Evolutionary conservation across 2,329 filamentous ascomycete species (phyloP), one percentile per base, ranked within the genome.

Genomic region (Fusarium sp.): DNA sequence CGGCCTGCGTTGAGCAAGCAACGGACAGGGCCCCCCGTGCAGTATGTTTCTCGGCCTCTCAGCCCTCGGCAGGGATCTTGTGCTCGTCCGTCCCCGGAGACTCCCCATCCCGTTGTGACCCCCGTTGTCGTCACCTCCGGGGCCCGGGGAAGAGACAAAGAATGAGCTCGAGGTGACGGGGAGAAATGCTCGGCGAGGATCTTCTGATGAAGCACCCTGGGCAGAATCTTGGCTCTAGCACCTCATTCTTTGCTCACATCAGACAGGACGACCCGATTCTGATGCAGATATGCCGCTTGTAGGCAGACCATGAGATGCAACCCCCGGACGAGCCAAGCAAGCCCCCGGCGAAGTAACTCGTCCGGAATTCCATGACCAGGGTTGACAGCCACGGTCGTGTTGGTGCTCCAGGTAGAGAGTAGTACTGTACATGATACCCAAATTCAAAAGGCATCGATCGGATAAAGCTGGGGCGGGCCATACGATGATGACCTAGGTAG

Each of bases 1-100:
- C 49, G 42, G 23, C 46, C 47, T 32, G 42, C 64, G 66, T 69
- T 69, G 66, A 53, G 57, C 58, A 66, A 68, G 66, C 66, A 69
- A 69, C 66, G 52, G 59, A 67, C 66, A 69, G 66, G 66, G 66
- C 65, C 38, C 38, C 41, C 53, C 32, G 49, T 48, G 43, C 62
- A 44, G 62, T 61, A 59, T 65, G 61, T 54, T 56, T 59, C 49
- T 65, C 53, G 52, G 63, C 63, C 49, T 60, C 48, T 64, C 51
- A 56, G 46, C 36, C 43, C 42, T 43, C 53, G 42, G 57, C 61
- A 67, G 58, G 66, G 64, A 57, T 66, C 33, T 49, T 49, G 47
- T 66, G 38, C 52, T 52, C 53, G 57, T 53, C 63, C 56, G 56
- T 57, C 48, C 58, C 65, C 50, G 61, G 59, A 55, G 50, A 36